Evolutionary conservation across 805 yeast species (phyloP), one percentile per base, ranked within the genome.

Genomic region (Yarrowia porcina): DNA sequence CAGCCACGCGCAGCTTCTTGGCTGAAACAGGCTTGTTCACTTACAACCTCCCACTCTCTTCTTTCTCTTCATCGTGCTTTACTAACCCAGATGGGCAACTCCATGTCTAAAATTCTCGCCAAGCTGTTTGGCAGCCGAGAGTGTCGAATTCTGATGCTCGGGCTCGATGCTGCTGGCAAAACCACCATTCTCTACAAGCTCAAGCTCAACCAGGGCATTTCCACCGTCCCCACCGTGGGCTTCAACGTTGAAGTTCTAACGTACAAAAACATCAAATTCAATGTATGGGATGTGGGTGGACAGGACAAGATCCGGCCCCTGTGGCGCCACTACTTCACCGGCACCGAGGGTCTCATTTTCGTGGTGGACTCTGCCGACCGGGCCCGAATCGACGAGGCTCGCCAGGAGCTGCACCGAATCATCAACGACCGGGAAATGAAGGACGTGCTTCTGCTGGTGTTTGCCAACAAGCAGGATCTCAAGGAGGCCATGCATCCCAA

Each of bases 201-300:
- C 70, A 89, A 89, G 72, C 76, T 88, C 65, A 91, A 92, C 64
- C 89, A 83, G 66, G 72, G 82, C 79, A 81, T 81, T 65, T 84
- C 89, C 44, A 89, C 96, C 0, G 94, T 90, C 5, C 97, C 97
- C 21, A 92, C 97, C 0, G 96, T 90, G 21, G 97, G 97, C 1
- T 92, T 92, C 78, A 92, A 92, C 75, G 94, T 89, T 54, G 96
- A 89, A 74, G 87, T 93, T 3, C 89, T 89, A 66, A 84, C 88
- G 64, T 89, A 87, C 75, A 87, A 86, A 73, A 88, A 88, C 73
- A 86, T 89, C 64, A 85, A 88, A 63, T 88, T 89, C 77, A 90
- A 90, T 65, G 91, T 89, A 72, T 89, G 96, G 96, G 96, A 89
- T 75, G 94, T 94, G 65, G 97, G 97, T 76, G 97, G 97, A 73